A percentile compares a stretch with the other conserved stretches of the same genome.
These are phyloP conservation scores for Blastocystis sp. DNA, from an alignment of 352 stramenopile species.

Conservation along the genomic window DNA sequence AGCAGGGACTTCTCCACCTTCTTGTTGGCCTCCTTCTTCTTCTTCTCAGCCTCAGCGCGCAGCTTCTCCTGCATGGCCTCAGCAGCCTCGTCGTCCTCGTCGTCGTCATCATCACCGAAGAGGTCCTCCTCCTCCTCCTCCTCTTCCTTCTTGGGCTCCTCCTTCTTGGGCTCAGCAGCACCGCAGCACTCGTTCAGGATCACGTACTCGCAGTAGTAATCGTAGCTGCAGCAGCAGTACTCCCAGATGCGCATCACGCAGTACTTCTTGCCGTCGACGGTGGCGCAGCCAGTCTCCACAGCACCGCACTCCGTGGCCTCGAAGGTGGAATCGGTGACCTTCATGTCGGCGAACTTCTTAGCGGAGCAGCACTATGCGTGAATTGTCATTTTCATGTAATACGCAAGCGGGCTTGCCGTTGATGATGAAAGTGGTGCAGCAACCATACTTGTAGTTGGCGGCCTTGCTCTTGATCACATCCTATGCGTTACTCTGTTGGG, in stretches of 20 bases:
- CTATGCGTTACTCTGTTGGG: neutral
- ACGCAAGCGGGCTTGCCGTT: conserved; percentile 64
- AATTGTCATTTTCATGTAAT: too few relatives aligned
- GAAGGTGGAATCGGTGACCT: conserved; percentile 41
- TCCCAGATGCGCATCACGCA: conserved; percentile 55
- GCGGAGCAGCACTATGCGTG: conserved; percentile 33
- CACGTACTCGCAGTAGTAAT: conserved; percentile 2
- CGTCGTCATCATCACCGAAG: conserved; percentile 58
- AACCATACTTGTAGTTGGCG: conserved; percentile 43
- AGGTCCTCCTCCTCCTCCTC: conserved; percentile 14
- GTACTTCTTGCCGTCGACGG: conserved; percentile 57
- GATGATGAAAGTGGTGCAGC: conserved; percentile 51
- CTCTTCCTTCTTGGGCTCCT: conserved; percentile 56
- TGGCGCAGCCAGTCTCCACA: conserved; percentile 33
- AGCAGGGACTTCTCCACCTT: too few relatives aligned
- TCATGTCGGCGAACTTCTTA: conserved; percentile 38
- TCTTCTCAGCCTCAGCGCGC: conserved; percentile 65
- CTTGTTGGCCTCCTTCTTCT: conserved; percentile 9
- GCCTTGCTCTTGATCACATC: conserved; percentile 30
- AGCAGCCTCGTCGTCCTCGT: conserved; percentile 17
- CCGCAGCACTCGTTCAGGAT: conserved; percentile 13
- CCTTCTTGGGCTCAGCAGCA: conserved; percentile 28
- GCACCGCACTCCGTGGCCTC: conserved; percentile 23
- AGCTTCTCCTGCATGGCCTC: conserved; percentile 55
- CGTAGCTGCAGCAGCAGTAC: conserved; percentile 40